These are phyloP conservation scores for Chalciporus sp. DNA, from an alignment of 1,284 basidiomycete genomes.

Conservation along the genomic window DNA sequence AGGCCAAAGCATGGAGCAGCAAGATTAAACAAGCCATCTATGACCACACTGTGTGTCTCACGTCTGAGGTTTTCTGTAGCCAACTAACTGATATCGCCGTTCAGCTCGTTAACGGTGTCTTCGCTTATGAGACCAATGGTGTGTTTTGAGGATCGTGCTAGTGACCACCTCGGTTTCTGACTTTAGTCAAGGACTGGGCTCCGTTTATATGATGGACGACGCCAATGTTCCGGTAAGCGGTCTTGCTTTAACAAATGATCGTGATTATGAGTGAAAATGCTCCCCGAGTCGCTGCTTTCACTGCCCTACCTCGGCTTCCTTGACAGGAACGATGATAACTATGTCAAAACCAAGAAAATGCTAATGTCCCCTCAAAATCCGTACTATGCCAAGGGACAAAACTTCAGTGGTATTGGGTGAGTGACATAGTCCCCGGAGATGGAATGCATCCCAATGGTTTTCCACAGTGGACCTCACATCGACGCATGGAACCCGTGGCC, in stretches of 20 bases:
- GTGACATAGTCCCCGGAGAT: slow-evolving; percentile 22
- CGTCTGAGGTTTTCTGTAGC: not conserved
- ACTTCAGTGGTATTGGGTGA: slow-evolving; percentile 69
- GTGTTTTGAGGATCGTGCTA: slow-evolving; percentile 4
- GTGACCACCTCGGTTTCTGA: not conserved
- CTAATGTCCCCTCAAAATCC: slow-evolving; percentile 68
- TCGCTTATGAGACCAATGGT: slow-evolving; percentile 81
- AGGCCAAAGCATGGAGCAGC: slow-evolving; percentile 61
- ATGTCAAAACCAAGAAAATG: slow-evolving; percentile 61
- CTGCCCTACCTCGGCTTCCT: slow-evolving; percentile 79
- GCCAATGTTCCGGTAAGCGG: slow-evolving; percentile 74
- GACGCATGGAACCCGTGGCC: slow-evolving; percentile 78
- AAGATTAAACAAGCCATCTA: slow-evolving; percentile 65
- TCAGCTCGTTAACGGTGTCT: slow-evolving; percentile 63
- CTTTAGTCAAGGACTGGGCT: slow-evolving; percentile 52
- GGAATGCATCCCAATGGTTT: slow-evolving; percentile 4
- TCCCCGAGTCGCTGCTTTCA: slow-evolving; percentile 65
- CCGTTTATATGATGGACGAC: slow-evolving; percentile 78
- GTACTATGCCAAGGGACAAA: slow-evolving; percentile 65
- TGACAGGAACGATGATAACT: slow-evolving; percentile 56
- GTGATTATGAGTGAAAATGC: slow-evolving; percentile 1
- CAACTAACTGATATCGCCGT: slow-evolving; percentile 2
- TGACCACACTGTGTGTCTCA: slow-evolving; percentile 53
- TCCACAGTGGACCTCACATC: slow-evolving; percentile 68
- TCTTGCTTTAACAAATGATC: slow-evolving; percentile 1